Percentiles rank a stretch among this genome's conserved stretches.
These are phyloP conservation scores for Aegilops speltoides DNA, from an alignment of 176 grass and related monocot genomes.

Conservation along the genomic window DNA sequence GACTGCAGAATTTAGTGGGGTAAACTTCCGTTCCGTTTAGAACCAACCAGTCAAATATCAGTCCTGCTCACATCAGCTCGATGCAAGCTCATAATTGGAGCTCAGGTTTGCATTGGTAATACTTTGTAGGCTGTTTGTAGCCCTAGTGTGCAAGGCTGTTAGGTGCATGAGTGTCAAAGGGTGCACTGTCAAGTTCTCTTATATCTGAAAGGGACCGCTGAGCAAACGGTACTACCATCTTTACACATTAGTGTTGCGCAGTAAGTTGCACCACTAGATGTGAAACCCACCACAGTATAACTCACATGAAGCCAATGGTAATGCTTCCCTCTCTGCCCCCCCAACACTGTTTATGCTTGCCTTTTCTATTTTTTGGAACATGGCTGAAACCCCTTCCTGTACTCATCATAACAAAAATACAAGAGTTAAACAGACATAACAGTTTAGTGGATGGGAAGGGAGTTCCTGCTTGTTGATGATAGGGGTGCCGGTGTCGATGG, in stretches of 20 bases:
- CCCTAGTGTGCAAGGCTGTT: neutral
- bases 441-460: too few species aligned
- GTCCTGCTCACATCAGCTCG: neutral
- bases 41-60: neutral
- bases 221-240: neutral
- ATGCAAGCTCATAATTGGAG: neutral
- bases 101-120: neutral
- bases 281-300: too few species aligned
- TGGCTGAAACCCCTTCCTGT: too few species aligned
- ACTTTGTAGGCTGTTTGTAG: neutral
- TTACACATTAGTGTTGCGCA: neutral
- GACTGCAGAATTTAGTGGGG: neutral
- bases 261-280: too few species aligned
- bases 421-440: too few species aligned
- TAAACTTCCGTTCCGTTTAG: neutral
- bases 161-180: neutral
- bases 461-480: too few species aligned
- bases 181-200: slow-evolving; percentile 18
- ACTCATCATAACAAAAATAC: too few species aligned
- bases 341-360: neutral
- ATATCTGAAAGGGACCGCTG: slow-evolving; percentile 13
- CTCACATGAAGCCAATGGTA: too few species aligned
- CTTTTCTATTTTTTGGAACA: neutral
- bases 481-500: too few species aligned
- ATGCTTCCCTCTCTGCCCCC: neutral